phyloP scores from a whole-genome alignment of 177 flowering plant species.

The Telopea speciosissima region DNA sequence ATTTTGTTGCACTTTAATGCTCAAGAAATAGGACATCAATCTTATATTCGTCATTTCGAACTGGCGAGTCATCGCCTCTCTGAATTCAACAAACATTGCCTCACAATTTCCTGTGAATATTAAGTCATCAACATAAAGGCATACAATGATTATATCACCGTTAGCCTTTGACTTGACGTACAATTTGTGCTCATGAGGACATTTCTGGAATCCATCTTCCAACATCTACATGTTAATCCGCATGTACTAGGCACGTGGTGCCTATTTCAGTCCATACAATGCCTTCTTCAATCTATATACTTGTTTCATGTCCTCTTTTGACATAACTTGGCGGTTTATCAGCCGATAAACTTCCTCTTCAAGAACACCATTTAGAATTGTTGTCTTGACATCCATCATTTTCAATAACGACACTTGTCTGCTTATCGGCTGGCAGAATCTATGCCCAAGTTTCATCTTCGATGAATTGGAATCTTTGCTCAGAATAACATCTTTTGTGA shows the following conservation, averaged over 20 bases:
- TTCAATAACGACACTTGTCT: too few relatives aligned
- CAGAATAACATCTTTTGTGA: too few relatives aligned
- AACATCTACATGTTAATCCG: neutral
- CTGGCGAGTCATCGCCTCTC: neutral
- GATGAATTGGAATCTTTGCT: too few relatives aligned
- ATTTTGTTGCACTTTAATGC: neutral
- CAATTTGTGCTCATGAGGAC: neutral
- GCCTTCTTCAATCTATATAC: neutral
- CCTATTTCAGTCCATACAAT: neutral
- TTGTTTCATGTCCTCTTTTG: neutral
- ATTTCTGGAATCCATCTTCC: neutral
- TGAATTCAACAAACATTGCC: neutral
- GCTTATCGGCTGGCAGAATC: too few relatives aligned
- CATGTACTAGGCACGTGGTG: neutral
- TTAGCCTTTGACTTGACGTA: neutral
- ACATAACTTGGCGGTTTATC: neutral
- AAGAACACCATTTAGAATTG: neutral
- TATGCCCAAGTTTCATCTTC: too few relatives aligned
- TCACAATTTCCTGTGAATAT: neutral
- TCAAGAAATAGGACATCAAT: neutral
- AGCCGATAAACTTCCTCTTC: too few relatives aligned
- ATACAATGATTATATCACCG: neutral
- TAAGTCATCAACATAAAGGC: neutral
- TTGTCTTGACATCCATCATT: slow-evolving; percentile 3
- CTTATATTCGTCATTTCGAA: neutral